Evolutionary conservation across 2,329 filamentous ascomycete species (phyloP), one percentile per base, ranked within the genome.

Genomic region (Cytospora mali): DNA sequence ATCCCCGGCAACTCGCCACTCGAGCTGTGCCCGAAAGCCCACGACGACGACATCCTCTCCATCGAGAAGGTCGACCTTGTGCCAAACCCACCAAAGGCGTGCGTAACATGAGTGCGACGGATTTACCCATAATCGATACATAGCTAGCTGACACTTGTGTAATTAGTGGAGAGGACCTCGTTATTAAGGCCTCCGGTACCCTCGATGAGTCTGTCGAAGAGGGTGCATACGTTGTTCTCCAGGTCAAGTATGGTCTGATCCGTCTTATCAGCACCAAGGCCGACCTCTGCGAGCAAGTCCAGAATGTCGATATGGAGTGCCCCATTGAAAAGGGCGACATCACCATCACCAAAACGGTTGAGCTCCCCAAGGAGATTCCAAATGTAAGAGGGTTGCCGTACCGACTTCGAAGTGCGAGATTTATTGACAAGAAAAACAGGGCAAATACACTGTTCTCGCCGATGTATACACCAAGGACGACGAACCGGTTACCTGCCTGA

Each of bases 201-300:
- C 84, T 98, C 67, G 84, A 83, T 69, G 78, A 96, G 72, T 77
- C 82, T 57, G 87, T 99, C 67, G 84, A 87, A 61, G 75, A 92
- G 63, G 94, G 92, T 63, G 92, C 94, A 64, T 92, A 91, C 70
- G 89, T 97, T 66, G 82, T 89, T 54, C 76, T 99, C 48, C 84
- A 88, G 68, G 94, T 99, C 78, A 97, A 97, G 80, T 97, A 96
- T 76, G 94, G 94, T 65, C 82, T 97, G 68, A 97, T 99, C 76
- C 91, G 88, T 61, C 85, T 99, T 67, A 87, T 99, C 76, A 91
- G 85, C 75, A 90, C 90, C 68, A 85, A 83, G 68, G 88, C 89
- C 71, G 90, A 97, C 73, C 85, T 98, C 42, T 99, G 95, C 81
- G 91, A 97, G 65, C 89, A 96, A 75, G 86, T 96, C 68, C 81